Conservation (phyloP, 441 rosid species). For the Euphorbia celastroides region DNA sequence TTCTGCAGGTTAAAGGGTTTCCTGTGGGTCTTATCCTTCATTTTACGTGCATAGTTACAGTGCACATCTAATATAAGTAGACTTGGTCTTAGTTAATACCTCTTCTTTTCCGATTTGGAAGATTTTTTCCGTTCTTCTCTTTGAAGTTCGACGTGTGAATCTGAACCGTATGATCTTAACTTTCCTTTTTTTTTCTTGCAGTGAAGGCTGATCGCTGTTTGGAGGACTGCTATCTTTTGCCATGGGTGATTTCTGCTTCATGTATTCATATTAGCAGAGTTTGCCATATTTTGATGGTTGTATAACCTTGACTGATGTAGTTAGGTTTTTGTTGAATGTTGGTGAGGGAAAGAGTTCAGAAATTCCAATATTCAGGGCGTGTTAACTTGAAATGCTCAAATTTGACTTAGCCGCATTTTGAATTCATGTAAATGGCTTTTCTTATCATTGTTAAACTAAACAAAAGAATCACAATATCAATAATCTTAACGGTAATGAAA, state of each 20-base stretch:
- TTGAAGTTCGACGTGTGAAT: not conserved
- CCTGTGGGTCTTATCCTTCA: not conserved
- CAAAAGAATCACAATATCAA: too few relatives aligned
- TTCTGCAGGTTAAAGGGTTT: too few relatives aligned
- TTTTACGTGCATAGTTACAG: too few relatives aligned
- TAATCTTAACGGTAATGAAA: too few relatives aligned
- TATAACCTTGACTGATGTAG: conserved; percentile 1
- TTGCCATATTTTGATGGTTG: not conserved
- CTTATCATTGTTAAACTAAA: not conserved
- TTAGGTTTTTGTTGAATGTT: not conserved
- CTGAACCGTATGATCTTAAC: not conserved
- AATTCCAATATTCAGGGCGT: not conserved
- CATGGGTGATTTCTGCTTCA: too few relatives aligned
- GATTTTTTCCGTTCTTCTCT: not conserved
- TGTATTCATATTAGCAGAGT: not conserved
- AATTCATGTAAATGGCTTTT: not conserved
- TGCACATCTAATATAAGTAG: too few relatives aligned
- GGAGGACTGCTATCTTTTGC: too few relatives aligned
- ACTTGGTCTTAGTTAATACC: not conserved
- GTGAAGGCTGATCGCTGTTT: conserved; percentile 19
- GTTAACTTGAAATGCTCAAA: not conserved
- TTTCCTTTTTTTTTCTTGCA: conserved; percentile 17
- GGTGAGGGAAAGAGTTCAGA: not conserved
- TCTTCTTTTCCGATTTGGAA: not conserved
- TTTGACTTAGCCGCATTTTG: not conserved